Evolutionary conservation across 2,329 filamentous ascomycete species (phyloP).

Genomic region (Aspergillus sp.): DNA sequence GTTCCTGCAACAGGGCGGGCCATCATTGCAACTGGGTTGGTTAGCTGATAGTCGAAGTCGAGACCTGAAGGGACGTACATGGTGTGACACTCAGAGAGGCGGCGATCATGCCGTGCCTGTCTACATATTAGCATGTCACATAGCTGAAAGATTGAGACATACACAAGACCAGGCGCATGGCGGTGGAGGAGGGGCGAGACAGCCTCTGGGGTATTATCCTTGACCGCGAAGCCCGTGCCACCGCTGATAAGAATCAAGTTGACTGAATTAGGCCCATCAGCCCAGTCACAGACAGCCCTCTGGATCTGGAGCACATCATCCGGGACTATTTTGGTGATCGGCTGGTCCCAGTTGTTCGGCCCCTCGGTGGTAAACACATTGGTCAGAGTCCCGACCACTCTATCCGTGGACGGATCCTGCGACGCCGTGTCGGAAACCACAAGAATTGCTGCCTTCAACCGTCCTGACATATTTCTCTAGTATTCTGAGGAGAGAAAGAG

Average conservation of each 20-base stretch:
- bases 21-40: constrained; percentile 83
- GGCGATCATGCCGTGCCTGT: constrained; percentile 86
- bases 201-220: constrained; percentile 89
- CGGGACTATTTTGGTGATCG: constrained; percentile 73
- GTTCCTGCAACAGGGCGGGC: constrained; percentile 89
- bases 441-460: constrained; percentile 75
- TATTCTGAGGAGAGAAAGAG: constrained; percentile 8
- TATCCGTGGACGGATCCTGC: constrained; percentile 77
- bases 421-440: constrained; percentile 90
- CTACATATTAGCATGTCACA: constrained; percentile 23
- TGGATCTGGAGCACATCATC: constrained; percentile 80
- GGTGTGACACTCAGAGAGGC: constrained; percentile 84
- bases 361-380: constrained; percentile 71
- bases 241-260: constrained; percentile 89
- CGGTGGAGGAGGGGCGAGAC: constrained; percentile 79
- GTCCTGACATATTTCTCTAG: constrained; percentile 32
- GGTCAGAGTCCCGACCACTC: constrained; percentile 68
- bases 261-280: constrained; percentile 64
- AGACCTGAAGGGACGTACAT: constrained; percentile 62
- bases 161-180: constrained; percentile 84
- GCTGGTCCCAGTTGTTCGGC: constrained; percentile 71
- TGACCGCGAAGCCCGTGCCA: constrained; percentile 86
- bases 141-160: constrained; percentile 34
- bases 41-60: constrained; percentile 24
- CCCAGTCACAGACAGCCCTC: constrained; percentile 70